Conservation (phyloP, 2,329 filamentous ascomycete species). For the Colletotrichum cereale region DNA sequence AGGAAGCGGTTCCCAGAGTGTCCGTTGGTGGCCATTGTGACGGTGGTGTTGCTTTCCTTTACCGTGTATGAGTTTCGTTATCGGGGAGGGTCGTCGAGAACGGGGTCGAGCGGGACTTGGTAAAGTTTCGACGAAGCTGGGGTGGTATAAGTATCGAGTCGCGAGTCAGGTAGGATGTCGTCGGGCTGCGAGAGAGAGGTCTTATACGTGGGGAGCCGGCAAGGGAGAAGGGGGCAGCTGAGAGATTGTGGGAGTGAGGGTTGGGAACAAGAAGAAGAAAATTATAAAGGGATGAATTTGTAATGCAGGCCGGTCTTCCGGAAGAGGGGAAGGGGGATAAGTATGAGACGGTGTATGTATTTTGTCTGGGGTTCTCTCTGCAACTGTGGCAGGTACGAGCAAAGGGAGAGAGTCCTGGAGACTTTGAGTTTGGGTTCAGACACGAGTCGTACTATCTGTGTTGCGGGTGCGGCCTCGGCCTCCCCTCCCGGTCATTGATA, state of each 20-base stretch:
- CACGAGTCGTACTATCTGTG: constrained; percentile 38
- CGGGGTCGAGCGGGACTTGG: constrained; percentile 3
- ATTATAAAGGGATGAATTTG: constrained; percentile 31
- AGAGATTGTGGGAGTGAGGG: not conserved
- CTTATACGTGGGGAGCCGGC: constrained; percentile 28
- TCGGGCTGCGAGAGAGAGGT: not conserved
- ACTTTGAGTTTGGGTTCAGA: constrained; percentile 31
- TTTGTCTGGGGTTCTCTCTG: constrained; percentile 38
- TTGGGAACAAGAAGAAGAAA: constrained; percentile 17
- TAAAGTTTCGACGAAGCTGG: constrained; percentile 15
- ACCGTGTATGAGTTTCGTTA: constrained; percentile 3
- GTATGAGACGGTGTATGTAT: constrained; percentile 32
- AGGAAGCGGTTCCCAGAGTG: constrained; percentile 62
- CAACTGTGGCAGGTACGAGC: constrained; percentile 27
- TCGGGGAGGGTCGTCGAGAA: constrained; percentile 19
- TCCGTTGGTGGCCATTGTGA: constrained; percentile 47
- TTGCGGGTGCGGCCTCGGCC: constrained; percentile 16
- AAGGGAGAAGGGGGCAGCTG: constrained; percentile 30
- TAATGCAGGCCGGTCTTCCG: constrained; percentile 20
- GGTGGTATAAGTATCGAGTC: constrained; percentile 18
- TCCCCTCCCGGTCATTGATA: not conserved
- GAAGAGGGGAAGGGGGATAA: constrained; percentile 16
- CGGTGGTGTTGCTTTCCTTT: constrained; percentile 9
- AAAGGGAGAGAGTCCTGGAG: constrained; percentile 24
- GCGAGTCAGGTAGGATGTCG: constrained; percentile 4